Evolutionary conservation across 345 rosid species (phyloP).

Genomic region (Conringia planisiliqua): DNA sequence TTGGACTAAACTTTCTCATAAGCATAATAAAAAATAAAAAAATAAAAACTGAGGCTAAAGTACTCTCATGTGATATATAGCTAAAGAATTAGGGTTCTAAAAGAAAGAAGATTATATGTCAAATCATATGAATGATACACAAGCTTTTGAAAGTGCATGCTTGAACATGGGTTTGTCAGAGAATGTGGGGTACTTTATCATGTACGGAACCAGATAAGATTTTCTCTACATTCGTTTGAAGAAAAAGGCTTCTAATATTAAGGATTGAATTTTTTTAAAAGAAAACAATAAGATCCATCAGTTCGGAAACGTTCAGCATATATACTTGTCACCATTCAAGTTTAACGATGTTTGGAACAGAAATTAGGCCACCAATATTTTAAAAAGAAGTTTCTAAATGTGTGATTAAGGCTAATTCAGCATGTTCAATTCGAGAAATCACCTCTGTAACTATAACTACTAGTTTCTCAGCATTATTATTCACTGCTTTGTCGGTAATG

Average conservation of each 20-base stretch:
- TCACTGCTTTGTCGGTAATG: background rate
- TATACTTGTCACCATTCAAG: background rate
- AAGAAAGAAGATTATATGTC: conserved; percentile 12
- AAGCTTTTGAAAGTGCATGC: conserved; percentile 33
- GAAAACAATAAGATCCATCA: background rate
- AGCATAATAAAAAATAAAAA: background rate
- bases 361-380: conserved; percentile 9
- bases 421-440: background rate
- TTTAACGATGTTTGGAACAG: background rate
- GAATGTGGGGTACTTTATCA: conserved; percentile 50
- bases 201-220: conserved; percentile 40
- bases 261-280: background rate
- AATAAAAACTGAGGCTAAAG: background rate
- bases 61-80: background rate
- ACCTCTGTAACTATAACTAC: background rate
- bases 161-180: conserved; percentile 49
- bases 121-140: conserved; percentile 8
- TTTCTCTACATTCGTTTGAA: conserved; percentile 11
- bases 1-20: background rate
- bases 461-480: background rate
- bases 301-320: background rate
- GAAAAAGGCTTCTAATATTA: conserved; percentile 7
- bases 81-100: conserved; percentile 1
- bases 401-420: background rate
- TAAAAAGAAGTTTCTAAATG: background rate